These are phyloP conservation scores for Neophaeococcomyces mojaviensis DNA, from an alignment of 2,329 filamentous ascomycete genomes.

Conservation along the genomic window DNA sequence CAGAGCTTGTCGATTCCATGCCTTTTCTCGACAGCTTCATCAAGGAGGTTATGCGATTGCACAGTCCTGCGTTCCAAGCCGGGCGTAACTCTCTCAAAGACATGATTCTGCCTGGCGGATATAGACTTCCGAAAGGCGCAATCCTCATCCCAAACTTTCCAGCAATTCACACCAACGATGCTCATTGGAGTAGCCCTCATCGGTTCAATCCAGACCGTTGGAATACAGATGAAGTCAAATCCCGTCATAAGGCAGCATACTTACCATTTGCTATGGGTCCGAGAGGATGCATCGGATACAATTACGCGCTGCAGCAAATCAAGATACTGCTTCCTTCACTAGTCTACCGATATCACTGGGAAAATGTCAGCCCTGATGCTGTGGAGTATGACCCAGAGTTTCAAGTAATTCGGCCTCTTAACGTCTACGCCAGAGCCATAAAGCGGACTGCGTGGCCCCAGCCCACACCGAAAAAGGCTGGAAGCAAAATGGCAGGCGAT, in stretches of 20 bases:
- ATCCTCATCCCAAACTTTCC: conserved; percentile 47
- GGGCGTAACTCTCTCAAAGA: conserved; percentile 51
- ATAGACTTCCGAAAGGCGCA: conserved; percentile 45
- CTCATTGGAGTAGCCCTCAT: conserved; percentile 51
- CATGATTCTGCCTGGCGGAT: conserved; percentile 53
- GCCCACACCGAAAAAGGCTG: no score
- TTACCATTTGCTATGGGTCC: conserved; percentile 53
- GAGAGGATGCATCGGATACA: conserved; percentile 57
- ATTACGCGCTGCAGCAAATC: conserved; percentile 55
- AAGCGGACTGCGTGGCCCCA: conserved; percentile 46
- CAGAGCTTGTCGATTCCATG: conserved; percentile 25
- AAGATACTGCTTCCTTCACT: conserved; percentile 52
- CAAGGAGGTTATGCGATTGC: conserved; percentile 54
- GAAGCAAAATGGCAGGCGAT: no score
- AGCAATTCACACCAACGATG: conserved; percentile 44
- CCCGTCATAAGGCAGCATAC: conserved; percentile 45
- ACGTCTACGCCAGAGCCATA: conserved; percentile 47
- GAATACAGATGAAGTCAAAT: conserved; percentile 48
- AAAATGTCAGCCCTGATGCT: conserved; percentile 41
- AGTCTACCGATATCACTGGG: conserved; percentile 52
- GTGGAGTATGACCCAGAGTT: conserved; percentile 55
- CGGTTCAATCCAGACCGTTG: conserved; percentile 55
- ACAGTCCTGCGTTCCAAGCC: conserved; percentile 56
- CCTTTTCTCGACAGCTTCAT: conserved; percentile 47
- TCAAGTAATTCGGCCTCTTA: conserved; percentile 50